Evolutionary conservation across 2,329 filamentous ascomycete genomes (phyloP).

Genomic region (Nemania bipapillata): DNA sequence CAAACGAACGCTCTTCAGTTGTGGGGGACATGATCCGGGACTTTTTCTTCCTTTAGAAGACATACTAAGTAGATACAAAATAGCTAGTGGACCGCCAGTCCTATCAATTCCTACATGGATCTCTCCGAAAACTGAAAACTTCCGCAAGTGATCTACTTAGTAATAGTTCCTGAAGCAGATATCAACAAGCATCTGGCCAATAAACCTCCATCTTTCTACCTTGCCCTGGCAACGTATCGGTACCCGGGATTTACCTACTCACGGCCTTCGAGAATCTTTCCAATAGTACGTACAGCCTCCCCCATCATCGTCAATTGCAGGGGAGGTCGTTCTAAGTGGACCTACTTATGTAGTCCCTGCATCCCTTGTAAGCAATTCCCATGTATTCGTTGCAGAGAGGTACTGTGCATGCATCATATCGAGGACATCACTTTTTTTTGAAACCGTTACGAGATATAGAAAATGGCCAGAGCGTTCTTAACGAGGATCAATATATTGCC

Average conservation of each 20-base stretch:
- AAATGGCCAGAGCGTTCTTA: neutral
- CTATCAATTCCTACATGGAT: constrained; percentile 11
- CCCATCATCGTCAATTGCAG: constrained; percentile 14
- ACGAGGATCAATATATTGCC: constrained; percentile 2
- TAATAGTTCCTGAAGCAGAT: constrained; percentile 2
- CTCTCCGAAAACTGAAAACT: constrained; percentile 4
- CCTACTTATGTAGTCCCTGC: constrained; percentile 24
- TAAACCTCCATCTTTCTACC: neutral
- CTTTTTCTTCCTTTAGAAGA: constrained; percentile 16
- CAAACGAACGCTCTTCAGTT: constrained; percentile 14
- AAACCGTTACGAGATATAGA: neutral
- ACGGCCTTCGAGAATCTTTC: constrained; percentile 33
- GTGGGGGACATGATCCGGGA: constrained; percentile 28
- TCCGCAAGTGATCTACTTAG: neutral
- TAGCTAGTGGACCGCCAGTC: constrained; percentile 7
- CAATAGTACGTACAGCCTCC: constrained; percentile 5
- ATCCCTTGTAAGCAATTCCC: constrained; percentile 19
- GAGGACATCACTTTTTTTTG: no score
- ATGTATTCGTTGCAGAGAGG: constrained; percentile 11
- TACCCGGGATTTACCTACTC: constrained; percentile 5
- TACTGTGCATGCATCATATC: constrained; percentile 13
- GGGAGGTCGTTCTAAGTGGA: constrained; percentile 19
- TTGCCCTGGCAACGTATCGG: neutral
- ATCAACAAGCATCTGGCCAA: neutral
- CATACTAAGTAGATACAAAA: neutral